Evolutionary conservation across 2,329 filamentous ascomycete genomes (phyloP).

Genomic region (Fusarium mangiferae): DNA sequence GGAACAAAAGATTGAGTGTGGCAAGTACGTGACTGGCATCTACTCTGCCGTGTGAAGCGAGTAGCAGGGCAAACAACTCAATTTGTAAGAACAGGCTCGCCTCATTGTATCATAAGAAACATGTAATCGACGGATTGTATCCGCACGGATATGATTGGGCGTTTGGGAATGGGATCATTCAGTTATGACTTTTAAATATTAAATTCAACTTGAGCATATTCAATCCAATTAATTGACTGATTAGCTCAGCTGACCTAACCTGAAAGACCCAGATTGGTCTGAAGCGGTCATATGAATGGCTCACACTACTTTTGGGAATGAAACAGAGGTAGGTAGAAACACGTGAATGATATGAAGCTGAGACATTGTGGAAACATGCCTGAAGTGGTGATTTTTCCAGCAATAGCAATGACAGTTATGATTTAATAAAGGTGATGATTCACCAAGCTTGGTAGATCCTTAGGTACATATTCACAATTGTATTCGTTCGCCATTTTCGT

Average conservation of each 20-base stretch:
- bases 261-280: not conserved
- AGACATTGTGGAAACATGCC: not conserved
- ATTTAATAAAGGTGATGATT: not conserved
- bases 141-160: conserved; percentile 13
- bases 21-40: conserved; percentile 81
- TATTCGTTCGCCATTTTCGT: not conserved
- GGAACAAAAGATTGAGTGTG: conserved; percentile 91
- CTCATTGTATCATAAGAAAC: conserved; percentile 29
- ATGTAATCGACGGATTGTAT: conserved; percentile 33
- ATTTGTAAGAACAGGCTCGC: conserved; percentile 9
- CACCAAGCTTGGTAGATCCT: not conserved
- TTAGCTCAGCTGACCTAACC: conserved; percentile 1
- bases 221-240: conserved; percentile 11
- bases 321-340: not conserved
- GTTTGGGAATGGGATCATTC: conserved; percentile 20
- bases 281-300: conserved; percentile 5
- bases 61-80: not conserved
- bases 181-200: conserved; percentile 23
- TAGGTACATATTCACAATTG: not conserved
- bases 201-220: conserved; percentile 12
- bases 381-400: not conserved
- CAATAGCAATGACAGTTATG: not conserved
- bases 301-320: not conserved
- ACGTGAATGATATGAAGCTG: not conserved
- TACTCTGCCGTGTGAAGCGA: conserved; percentile 71